These are phyloP conservation scores for Ogataea parapolymorpha DNA, from an alignment of 805 yeast genomes.

Conservation along the genomic window DNA sequence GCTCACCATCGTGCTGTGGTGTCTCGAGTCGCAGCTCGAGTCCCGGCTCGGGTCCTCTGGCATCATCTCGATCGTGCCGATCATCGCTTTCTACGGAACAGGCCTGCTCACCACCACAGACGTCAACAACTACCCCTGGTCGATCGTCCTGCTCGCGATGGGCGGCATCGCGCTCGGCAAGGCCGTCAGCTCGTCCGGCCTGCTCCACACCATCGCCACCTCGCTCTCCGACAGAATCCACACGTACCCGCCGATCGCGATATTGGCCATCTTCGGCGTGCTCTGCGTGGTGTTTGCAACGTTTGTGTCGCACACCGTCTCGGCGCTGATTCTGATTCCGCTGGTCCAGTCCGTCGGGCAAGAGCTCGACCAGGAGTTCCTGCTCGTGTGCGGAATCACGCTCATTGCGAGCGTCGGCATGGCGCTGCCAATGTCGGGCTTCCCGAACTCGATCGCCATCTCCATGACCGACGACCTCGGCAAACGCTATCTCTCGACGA, in stretches of 20 bases:
- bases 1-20: conserved; percentile 47
- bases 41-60: conserved; percentile 47
- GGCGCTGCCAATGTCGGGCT: conserved; percentile 56
- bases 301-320: conserved; percentile 53
- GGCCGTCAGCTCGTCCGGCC: conserved; percentile 48
- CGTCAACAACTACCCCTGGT: conserved; percentile 52
- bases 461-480: conserved; percentile 55
- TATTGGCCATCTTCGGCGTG: conserved; percentile 46
- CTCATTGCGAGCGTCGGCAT: conserved; percentile 53
- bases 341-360: conserved; percentile 48
- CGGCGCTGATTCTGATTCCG: conserved; percentile 51
- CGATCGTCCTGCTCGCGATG: conserved; percentile 52
- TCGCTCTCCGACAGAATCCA: conserved; percentile 42
- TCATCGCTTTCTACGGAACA: conserved; percentile 47
- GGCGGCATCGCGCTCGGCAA: conserved; percentile 54
- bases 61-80: conserved; percentile 45
- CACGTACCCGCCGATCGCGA: conserved; percentile 41
- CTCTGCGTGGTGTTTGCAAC: conserved; percentile 51
- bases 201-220: conserved; percentile 43
- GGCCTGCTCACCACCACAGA: conserved; percentile 47
- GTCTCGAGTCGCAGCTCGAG: conserved; percentile 41
- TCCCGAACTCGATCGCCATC: conserved; percentile 56
- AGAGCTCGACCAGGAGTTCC: conserved; percentile 42
- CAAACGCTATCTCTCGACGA: conserved; percentile 46
- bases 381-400: conserved; percentile 48